These are phyloP conservation scores for Emydomyces testavorans DNA, from an alignment of 2,329 filamentous ascomycete genomes.

Conservation along the genomic window DNA sequence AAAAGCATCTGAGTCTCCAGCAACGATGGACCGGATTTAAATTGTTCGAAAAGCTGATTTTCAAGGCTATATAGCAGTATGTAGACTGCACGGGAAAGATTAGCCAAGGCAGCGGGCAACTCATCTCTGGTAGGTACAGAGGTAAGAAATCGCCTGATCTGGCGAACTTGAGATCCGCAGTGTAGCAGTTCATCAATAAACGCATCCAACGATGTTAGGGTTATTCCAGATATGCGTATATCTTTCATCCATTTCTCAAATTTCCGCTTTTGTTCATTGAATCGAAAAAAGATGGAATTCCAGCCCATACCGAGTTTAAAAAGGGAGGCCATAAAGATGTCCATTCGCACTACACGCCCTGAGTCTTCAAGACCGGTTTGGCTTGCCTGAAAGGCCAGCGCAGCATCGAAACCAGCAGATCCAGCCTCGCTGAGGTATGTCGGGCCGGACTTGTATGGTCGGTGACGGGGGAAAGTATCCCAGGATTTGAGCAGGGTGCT, in stretches of 20 bases:
- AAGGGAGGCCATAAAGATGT: constrained; percentile 32
- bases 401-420: constrained; percentile 31
- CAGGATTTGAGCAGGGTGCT: constrained; percentile 27
- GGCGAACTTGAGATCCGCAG: constrained; percentile 31
- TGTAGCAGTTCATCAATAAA: constrained; percentile 24
- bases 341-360: constrained; percentile 26
- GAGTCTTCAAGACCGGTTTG: constrained; percentile 18
- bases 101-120: constrained; percentile 26
- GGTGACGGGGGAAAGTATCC: constrained; percentile 31
- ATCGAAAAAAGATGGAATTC: constrained; percentile 35
- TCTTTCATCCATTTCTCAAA: constrained; percentile 35
- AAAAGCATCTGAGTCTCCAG: constrained; percentile 32
- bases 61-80: constrained; percentile 31
- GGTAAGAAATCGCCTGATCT: constrained; percentile 27
- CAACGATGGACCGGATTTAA: constrained; percentile 23
- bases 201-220: constrained; percentile 31
- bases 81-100: constrained; percentile 26
- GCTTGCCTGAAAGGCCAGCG: constrained; percentile 23
- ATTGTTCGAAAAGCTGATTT: constrained; percentile 24
- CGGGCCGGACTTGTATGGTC: constrained; percentile 25
- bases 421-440: constrained; percentile 37
- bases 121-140: constrained; percentile 21
- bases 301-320: constrained; percentile 35
- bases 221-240: constrained; percentile 42
- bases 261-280: constrained; percentile 25